phyloP scores from a whole-genome alignment of 345 rosid species.

The Aethionema arabicum region DNA sequence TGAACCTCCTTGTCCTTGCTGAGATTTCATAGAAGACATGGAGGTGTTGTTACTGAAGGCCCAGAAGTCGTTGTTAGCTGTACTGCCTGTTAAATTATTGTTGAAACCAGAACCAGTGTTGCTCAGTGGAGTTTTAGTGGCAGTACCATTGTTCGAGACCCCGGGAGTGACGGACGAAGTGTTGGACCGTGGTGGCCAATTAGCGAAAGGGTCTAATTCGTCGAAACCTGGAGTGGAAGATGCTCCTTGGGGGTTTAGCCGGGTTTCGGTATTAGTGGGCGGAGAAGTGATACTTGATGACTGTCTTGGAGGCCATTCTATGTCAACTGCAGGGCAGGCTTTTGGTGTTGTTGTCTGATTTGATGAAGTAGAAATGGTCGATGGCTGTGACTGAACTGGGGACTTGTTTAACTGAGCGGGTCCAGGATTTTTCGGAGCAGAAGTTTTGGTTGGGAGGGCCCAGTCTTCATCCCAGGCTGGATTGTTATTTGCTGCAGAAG shows the following conservation, averaged over 20 bases:
- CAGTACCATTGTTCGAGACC: conserved; percentile 17
- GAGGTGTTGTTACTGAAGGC: conserved; percentile 46
- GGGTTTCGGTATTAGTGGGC: conserved; percentile 39
- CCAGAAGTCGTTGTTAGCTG: conserved; percentile 46
- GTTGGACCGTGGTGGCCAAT: conserved; percentile 76
- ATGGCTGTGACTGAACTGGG: conserved; percentile 41
- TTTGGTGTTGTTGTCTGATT: conserved; percentile 41
- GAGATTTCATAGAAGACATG: conserved; percentile 39
- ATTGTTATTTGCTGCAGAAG: conserved; percentile 47
- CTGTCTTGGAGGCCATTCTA: conserved; percentile 87
- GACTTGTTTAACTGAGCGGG: conserved; percentile 43
- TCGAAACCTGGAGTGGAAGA: conserved; percentile 51
- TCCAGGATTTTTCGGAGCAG: conserved; percentile 29
- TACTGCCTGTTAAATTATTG: conserved; percentile 36
- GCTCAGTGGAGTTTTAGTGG: conserved; percentile 41
- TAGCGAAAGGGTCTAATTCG: conserved; percentile 87
- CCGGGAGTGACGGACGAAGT: conserved; percentile 27
- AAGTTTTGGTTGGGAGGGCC: conserved; percentile 49
- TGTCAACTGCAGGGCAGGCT: conserved; percentile 65
- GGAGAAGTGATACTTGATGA: conserved; percentile 41
- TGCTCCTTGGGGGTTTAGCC: conserved; percentile 36
- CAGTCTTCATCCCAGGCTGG: conserved; percentile 93
- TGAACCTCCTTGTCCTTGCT: conserved; percentile 37
- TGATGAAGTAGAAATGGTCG: conserved; percentile 31
- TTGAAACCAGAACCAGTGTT: conserved; percentile 38